Percentiles rank a stretch among this genome's conserved stretches.
Evolutionary conservation across 345 rosid species (phyloP).

Genomic region (Salix exigua): DNA sequence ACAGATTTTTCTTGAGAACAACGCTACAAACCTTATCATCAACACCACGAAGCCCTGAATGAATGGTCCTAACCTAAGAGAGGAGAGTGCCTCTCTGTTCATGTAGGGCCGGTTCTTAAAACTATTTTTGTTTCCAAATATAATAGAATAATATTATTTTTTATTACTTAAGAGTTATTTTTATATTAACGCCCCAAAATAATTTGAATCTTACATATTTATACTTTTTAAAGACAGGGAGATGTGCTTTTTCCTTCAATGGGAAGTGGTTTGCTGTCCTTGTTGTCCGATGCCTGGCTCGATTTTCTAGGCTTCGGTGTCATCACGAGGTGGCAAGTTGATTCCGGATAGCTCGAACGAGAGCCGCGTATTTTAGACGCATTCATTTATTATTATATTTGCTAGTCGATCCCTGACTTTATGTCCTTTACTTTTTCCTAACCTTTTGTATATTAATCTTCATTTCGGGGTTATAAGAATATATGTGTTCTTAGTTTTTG

Average conservation of each 20-base stretch:
- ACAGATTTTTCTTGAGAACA: neutral
- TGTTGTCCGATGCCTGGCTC: neutral
- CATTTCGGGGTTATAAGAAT: neutral
- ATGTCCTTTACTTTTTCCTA: too few species aligned
- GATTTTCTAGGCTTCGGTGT: neutral
- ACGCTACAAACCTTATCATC: neutral
- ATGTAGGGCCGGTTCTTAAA: neutral
- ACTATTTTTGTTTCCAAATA: too few species aligned
- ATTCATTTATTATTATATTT: too few species aligned
- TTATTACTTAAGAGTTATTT: too few species aligned
- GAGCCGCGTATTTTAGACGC: slow-evolving; percentile 1
- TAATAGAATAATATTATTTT: too few species aligned
- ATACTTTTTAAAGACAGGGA: too few species aligned
- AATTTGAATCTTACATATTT: too few species aligned
- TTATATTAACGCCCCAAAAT: too few species aligned
- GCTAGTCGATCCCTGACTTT: neutral
- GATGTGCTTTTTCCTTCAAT: neutral
- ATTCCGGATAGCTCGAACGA: neutral
- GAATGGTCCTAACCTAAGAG: neutral
- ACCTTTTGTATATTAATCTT: neutral
- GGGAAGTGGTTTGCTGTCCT: neutral
- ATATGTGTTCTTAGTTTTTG: too few species aligned
- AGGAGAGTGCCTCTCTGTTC: neutral
- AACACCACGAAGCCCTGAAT: too few species aligned
- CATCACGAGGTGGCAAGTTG: neutral